Evolutionary conservation across 495 filamentous ascomycete genomes (phyloP), one percentile per base, ranked within the genome.

Genomic region (Podospora sp.): DNA sequence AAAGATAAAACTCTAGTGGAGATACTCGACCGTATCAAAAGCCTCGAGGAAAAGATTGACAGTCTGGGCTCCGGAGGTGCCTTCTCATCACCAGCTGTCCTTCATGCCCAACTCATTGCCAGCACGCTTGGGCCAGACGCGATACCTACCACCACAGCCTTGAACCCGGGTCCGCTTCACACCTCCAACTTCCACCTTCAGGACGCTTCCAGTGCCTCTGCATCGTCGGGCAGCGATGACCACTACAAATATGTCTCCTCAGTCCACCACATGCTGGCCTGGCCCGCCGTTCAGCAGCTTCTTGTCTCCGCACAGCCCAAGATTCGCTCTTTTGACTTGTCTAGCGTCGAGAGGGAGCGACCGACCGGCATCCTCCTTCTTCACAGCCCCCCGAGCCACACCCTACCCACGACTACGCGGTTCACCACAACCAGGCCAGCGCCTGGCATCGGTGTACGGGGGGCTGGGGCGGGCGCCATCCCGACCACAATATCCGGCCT

Each of bases 1-100:
- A 88, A 88, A 73, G 86, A 89, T 73, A 88, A 86, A 73, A 88
- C 85, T 25, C 77, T 88, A 60, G 79, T 84, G 29, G 83, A 88
- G 66, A 88, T 88, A 61, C 76, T 88, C 20, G 84, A 87, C 53
- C 78, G 80, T 29, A 78, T 88, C 49, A 84, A 81, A 69, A 78
- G 76, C 49, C 73, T 88, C 21, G 84, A 87, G 70, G 72, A 69
- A 52, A 84, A 84, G 64, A 75, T 85, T 68, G 84, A 85, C 64
- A 73, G 68, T 52, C 68, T 84, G n/a, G 68, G 70, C 68, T 63
- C 69, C 26, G 67, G 72, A 33, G 69, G 68, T 25, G 40, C 64
- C 14, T 65, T 70, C 66, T 68, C 68, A 18, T 46, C 73, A 24
- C 68, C 73, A 50, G 68, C 76, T 22, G 55, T 71, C n/a, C 66